Evolutionary conservation across 2,329 filamentous ascomycete genomes (phyloP).

Genomic region (Penicillium sp.): DNA sequence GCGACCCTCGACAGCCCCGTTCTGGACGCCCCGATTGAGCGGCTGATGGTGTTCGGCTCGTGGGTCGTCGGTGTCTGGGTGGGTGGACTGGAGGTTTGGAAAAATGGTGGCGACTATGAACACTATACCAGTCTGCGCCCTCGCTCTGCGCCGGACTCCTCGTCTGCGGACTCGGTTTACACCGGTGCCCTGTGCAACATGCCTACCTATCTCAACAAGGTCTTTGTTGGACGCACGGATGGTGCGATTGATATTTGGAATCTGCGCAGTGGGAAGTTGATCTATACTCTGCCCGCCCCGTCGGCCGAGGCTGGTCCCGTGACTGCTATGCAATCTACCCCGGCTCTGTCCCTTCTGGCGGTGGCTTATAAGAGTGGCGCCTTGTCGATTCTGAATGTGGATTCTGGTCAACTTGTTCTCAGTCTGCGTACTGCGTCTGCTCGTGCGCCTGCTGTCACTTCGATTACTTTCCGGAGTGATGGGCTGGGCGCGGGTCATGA

Average conservation of each 20-base stretch:
- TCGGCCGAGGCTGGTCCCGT: conserved; percentile 74
- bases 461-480: conserved; percentile 89
- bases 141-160: conserved; percentile 59
- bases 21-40: conserved; percentile 71
- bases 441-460: conserved; percentile 68
- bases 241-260: conserved; percentile 98
- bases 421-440: conserved; percentile 68
- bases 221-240: conserved; percentile 85
- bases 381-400: conserved; percentile 79
- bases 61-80: conserved; percentile 84
- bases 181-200: conserved; percentile 82
- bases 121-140: conserved; percentile 83
- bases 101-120: conserved; percentile 75
- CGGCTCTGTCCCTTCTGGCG: conserved; percentile 82
- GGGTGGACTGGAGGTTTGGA: conserved; percentile 87
- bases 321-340: conserved; percentile 83
- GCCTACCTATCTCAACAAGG: conserved; percentile 95
- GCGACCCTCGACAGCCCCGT: conserved; percentile 73
- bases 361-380: conserved; percentile 84
- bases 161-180: conserved; percentile 67
- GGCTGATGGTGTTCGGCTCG: conserved; percentile 81
- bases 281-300: conserved; percentile 86
- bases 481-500: conserved; percentile 86
- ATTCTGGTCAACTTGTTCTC: conserved; percentile 74
- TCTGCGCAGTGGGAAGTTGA: conserved; percentile 83